Evolutionary conservation across 179 eudicot genomes (phyloP), one percentile per base, ranked within the genome.

Genomic region (Carnegiea gigantea): DNA sequence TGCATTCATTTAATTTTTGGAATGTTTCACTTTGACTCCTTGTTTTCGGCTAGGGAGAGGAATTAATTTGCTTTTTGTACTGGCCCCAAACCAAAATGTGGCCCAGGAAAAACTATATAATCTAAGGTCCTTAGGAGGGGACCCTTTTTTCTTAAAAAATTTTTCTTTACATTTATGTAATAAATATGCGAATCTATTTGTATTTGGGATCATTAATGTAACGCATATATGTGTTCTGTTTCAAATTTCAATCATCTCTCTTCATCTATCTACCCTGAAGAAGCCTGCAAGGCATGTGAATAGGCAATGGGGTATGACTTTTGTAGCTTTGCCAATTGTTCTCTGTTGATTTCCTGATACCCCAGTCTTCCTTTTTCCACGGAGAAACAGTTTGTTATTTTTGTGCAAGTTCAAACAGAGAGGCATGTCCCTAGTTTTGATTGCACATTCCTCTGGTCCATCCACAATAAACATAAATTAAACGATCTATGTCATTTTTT

Each of bases 241-340:
- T 48, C 65, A 5, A 44, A 51, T 44, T 46, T 54, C 72, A 8
- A 44, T 76, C 79, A 51, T 65, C 38, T 62, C n/a, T 75, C 6
- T 36, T 36, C 68, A 1, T 30, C 72, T 74, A 73, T 48, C 72
- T 49, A 28, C 73, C 54, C 54, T 80, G 78, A 23, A 36, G 53
- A 23, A 44, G 79, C 78, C 82, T 85, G 86, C 64, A 82, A 78
- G 76, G 82, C 94, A 90, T 88, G 91, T 91, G 94, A 87, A 81
- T 30, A 83, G 88, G 83, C 83, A 85, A 81, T 83, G 82, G 79
- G 81, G 84, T 82, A 46, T 40, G 44, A 67, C 72, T 26, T 83
- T 91, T 90, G 92, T 91, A 88, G 82, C 86, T 78, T 87, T 88
- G 85, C 85, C 60, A 51, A 81, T 85, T 90, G 92, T 86, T 90